Evolutionary conservation across 2,329 filamentous ascomycete species (phyloP), one percentile per base, ranked within the genome.

Genomic region (Diaporthe vaccinii): DNA sequence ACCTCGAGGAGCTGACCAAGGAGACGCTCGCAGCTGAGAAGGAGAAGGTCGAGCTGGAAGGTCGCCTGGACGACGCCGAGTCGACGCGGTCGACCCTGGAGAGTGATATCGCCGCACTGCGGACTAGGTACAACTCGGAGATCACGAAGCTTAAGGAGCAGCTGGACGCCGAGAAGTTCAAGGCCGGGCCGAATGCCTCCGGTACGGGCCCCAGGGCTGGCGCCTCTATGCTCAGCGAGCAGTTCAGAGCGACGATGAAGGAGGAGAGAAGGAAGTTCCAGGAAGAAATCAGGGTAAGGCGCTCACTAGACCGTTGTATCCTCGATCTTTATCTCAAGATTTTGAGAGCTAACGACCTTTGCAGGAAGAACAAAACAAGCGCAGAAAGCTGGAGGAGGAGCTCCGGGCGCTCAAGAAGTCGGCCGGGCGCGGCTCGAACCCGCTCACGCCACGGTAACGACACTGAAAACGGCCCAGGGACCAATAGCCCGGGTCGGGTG

Each of bases 191-290:
- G 8, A 83, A 81, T 3, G 80, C 80, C 17, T 82, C 82, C 22
- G 80, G 82, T 3, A 81, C 80, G 9, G 82, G 82, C 72, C 78
- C 81, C 4, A 83, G 86, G 8, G 84, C 84, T 0, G 88, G 88
- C 2, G 88, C 88, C 17, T 84, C 84, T 12, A 85, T 89, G 85
- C 83, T 90, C 77, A 90, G 88, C 80, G 88, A 90, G 82, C 88
- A 90, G 82, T 90, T 90, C 83, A 82, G 88, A 65, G 83, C 86
- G 10, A 89, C 87, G 31, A 89, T 90, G 88, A 86, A 88, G 78
- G 88, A 89, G 80, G 88, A 90, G 83, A 85, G 88, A 78, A 89
- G 86, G 84, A 89, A 87, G 82, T 90, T 89, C 83, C 88, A 90
- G 77, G 88, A 90, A 77, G 89, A 89, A 75, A 80, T 90, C 55